Base-by-base conservation (phyloP, 1,284 basidiomycete genomes). In the Sanghuangporus sanghuang region DNA sequence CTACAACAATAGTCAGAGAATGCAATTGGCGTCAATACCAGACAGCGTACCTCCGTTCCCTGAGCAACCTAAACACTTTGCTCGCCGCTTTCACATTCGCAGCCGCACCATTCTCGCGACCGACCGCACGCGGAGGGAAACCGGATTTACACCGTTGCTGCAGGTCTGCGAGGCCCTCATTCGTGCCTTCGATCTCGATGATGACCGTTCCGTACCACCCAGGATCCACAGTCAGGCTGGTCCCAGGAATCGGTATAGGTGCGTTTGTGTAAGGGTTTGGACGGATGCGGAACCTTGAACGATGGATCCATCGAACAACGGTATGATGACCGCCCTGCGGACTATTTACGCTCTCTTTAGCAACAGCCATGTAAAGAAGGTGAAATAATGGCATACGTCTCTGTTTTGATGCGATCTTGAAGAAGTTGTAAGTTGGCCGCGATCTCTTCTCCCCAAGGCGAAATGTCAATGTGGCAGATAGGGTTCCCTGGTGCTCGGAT, bases 151-250 rank as follows among this genome's bases (percentile, higher is more conserved):
- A 91, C 6, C 91, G 81, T 58, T 79, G 81, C 68, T 89, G 87
- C 66, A 93, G 76, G 73, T 93, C 91, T n/a, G 81, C 84, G 23
- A 92, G 78, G 6, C 87, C 85, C 71, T 93, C 91, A 70, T 91
- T 89, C 58, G 91, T 93, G 42, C 91, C 91, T 71, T 92, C 90
- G 14, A 88, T 85, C 76, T 92, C 91, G 27, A 93, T 81, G 27
- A 93, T 82, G 58, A 93, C 81, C 0, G 82, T 86, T 2, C 91
- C 91, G 69, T 86, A 89, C 90, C 90, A 93, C 48, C 86, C 86
- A 3, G 84, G 75, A 71, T 93, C 89, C 16, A 93, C 82, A 42
- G 81, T 84, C 67, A 88, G 73, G 38, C 80, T 75, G 0, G 77
- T 72, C 9, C 79, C 77, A 0, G 82, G 82, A n/a, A 85, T 82